These are phyloP conservation scores for Schrenkiella parvula DNA, from an alignment of 345 rosid species.

Conservation along the genomic window DNA sequence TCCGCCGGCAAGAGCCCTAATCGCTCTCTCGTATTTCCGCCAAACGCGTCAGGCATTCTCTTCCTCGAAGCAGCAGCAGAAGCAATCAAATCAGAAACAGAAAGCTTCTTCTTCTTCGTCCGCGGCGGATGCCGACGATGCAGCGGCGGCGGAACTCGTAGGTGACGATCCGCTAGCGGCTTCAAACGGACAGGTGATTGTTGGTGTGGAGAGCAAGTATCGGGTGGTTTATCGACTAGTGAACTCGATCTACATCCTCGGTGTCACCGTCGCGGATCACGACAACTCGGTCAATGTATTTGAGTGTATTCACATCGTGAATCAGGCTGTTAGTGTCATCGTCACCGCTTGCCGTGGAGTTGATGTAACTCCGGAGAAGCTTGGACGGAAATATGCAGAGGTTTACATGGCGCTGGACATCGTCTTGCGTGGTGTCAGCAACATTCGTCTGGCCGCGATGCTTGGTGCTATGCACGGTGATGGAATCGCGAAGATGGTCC, in stretches of 20 bases:
- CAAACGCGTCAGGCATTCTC: slow-evolving; percentile 78
- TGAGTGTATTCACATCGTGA: slow-evolving; percentile 93
- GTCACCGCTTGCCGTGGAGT: slow-evolving; percentile 99
- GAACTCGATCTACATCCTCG: slow-evolving; percentile 89
- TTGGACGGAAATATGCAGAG: slow-evolving; percentile 86
- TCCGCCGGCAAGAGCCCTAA: slow-evolving; percentile 87
- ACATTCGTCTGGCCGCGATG: slow-evolving; percentile 90
- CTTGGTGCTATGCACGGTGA: slow-evolving; percentile 94
- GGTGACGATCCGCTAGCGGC: slow-evolving; percentile 98
- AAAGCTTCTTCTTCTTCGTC: slow-evolving; percentile 36
- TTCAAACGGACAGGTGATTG: slow-evolving; percentile 91
- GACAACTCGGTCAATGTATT: slow-evolving; percentile 85
- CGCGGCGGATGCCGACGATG: slow-evolving; percentile 39
- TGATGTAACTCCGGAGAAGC: slow-evolving; percentile 96
- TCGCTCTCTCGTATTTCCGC: slow-evolving; percentile 92
- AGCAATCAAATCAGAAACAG: not conserved
- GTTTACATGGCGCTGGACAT: slow-evolving; percentile 96
- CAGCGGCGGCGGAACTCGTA: slow-evolving; percentile 44
- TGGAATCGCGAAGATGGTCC: slow-evolving; percentile 97
- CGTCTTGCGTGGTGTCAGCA: slow-evolving; percentile 87
- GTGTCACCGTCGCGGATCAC: slow-evolving; percentile 81
- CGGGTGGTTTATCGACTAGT: slow-evolving; percentile 94
- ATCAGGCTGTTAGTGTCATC: slow-evolving; percentile 93
- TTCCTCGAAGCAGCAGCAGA: slow-evolving; percentile 40
- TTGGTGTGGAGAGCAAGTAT: slow-evolving; percentile 93